Evolutionary conservation across 2,329 filamentous ascomycete genomes (phyloP).

Genomic region (Neonectria neomacrospora): DNA sequence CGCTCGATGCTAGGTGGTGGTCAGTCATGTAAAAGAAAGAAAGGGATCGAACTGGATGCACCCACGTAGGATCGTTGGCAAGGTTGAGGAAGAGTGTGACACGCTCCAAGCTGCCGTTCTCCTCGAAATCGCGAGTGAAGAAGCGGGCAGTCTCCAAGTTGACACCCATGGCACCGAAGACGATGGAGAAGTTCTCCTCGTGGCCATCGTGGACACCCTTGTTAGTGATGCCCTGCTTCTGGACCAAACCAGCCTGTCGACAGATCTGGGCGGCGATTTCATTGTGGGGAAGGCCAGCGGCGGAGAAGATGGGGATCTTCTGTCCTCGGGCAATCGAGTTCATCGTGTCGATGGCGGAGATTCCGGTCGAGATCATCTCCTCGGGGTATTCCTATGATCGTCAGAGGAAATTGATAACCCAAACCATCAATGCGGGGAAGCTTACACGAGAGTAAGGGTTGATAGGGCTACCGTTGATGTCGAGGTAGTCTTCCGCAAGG

Average conservation of each 20-base stretch:
- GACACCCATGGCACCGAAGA: slow-evolving; percentile 99
- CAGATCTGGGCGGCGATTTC: slow-evolving; percentile 99
- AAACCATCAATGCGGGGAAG: slow-evolving; percentile 17
- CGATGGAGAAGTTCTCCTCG: slow-evolving; percentile 99
- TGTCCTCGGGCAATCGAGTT: slow-evolving; percentile 97
- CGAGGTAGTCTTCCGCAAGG: slow-evolving; percentile 95
- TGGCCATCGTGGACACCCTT: slow-evolving; percentile 97
- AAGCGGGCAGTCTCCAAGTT: slow-evolving; percentile 99
- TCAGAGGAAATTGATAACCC: slow-evolving; percentile 29
- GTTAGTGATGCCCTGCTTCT: slow-evolving; percentile 79
- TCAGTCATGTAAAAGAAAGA: slow-evolving; percentile 15
- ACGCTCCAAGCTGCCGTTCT: slow-evolving; percentile 98
- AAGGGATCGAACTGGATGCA: slow-evolving; percentile 34
- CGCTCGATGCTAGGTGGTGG: slow-evolving; percentile 82
- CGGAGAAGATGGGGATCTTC: slow-evolving; percentile 99
- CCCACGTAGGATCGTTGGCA: slow-evolving; percentile 97
- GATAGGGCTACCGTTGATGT: slow-evolving; percentile 99
- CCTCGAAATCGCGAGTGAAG: slow-evolving; percentile 98
- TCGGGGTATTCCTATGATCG: slow-evolving; percentile 87
- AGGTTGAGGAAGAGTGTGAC: slow-evolving; percentile 98
- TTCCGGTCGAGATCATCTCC: slow-evolving; percentile 99
- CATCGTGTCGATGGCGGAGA: slow-evolving; percentile 99
- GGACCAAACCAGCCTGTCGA: slow-evolving; percentile 93
- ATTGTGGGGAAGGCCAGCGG: slow-evolving; percentile 97
- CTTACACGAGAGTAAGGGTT: slow-evolving; percentile 96